phyloP scores from a whole-genome alignment of 345 rosid genomes.

The Salix viminalis region DNA sequence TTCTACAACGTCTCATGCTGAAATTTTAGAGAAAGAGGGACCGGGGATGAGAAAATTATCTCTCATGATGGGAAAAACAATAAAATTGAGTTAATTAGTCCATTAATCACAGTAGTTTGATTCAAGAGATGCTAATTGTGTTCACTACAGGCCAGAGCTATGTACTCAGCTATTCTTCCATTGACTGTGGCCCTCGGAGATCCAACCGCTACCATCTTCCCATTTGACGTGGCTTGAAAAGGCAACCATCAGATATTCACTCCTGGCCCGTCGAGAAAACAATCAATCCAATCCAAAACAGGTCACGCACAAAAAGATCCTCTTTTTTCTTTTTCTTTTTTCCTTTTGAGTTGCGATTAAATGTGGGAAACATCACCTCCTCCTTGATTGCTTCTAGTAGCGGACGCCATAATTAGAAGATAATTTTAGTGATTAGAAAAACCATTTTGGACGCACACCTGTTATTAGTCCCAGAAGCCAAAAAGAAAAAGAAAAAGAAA shows the following conservation, averaged over 20 bases:
- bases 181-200: not conserved
- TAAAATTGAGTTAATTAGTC: no score
- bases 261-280: not conserved
- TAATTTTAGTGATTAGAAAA: conserved; percentile 18
- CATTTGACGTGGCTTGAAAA: no score
- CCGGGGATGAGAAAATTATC: no score
- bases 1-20: not conserved
- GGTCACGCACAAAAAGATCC: not conserved
- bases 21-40: no score
- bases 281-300: not conserved
- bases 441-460: not conserved
- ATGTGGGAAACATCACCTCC: conserved; percentile 21
- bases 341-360: not conserved
- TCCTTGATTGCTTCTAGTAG: conserved; percentile 22
- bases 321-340: not conserved
- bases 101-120: no score
- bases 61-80: not conserved
- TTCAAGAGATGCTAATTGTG: not conserved
- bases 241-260: not conserved
- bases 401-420: conserved; percentile 23
- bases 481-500: not conserved
- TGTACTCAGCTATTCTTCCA: not conserved
- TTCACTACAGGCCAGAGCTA: not conserved
- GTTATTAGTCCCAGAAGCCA: not conserved
- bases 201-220: not conserved